Evolutionary conservation across 768 basidiomycete genomes (phyloP).

Genomic region (Panus rudis): DNA sequence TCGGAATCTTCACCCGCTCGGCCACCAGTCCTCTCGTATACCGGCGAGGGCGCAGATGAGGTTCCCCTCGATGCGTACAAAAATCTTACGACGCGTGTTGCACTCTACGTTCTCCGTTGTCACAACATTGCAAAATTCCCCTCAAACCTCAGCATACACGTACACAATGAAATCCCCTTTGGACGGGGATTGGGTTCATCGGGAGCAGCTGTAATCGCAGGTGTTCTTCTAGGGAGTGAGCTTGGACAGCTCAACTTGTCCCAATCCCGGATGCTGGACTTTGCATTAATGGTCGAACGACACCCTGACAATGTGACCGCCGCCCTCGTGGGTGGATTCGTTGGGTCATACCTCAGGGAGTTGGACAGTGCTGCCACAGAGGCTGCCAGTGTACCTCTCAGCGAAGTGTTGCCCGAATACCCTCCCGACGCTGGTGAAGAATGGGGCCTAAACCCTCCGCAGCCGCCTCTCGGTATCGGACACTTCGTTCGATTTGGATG

Average conservation of each 20-base stretch:
- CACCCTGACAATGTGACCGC: slow-evolving; percentile 99
- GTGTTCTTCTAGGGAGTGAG: slow-evolving; percentile 84
- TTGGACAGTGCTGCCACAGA: slow-evolving; percentile 73
- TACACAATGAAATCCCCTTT: slow-evolving; percentile 92
- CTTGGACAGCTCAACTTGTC: slow-evolving; percentile 70
- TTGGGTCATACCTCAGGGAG: slow-evolving; percentile 91
- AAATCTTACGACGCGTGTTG: slow-evolving; percentile 94
- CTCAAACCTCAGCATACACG: slow-evolving; percentile 64
- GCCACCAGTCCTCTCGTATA: slow-evolving; percentile 64
- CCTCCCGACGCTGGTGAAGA: slow-evolving; percentile 86
- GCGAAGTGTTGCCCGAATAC: slow-evolving; percentile 94
- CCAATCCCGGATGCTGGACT: slow-evolving; percentile 76
- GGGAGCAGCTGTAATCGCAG: slow-evolving; percentile 97
- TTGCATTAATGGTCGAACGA: slow-evolving; percentile 97
- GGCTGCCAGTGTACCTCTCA: slow-evolving; percentile 86
- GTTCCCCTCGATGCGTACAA: slow-evolving; percentile 94
- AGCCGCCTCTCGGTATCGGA: slow-evolving; percentile 85
- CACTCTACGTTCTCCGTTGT: slow-evolving; percentile 96
- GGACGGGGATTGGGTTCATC: slow-evolving; percentile 97
- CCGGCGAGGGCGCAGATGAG: slow-evolving; percentile 83
- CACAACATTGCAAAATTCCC: slow-evolving; percentile 72
- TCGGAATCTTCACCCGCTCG: slow-evolving; percentile 27
- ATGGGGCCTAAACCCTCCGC: slow-evolving; percentile 86
- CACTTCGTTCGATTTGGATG: slow-evolving; percentile 90
- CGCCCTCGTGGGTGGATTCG: slow-evolving; percentile 93